Conservation (phyloP, 1,139 yeast genomes). For the Yamadazyma sp. region DNA sequence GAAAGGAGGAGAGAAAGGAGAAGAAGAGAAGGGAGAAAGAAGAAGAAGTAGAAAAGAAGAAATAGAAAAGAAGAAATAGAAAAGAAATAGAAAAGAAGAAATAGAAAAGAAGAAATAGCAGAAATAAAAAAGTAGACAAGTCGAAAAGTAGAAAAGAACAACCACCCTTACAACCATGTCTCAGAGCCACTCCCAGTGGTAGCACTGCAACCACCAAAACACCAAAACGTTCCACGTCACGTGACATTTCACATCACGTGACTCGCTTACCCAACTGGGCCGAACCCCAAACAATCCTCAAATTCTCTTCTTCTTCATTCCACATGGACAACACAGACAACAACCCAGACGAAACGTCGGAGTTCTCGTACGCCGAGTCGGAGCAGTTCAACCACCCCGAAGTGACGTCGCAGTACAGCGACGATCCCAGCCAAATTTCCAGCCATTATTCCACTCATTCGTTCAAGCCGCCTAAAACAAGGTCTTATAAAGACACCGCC, state of each 20-base stretch:
- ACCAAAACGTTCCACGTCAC: too few relatives aligned
- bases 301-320: not conserved
- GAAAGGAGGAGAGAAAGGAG: not conserved
- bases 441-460: not conserved
- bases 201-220: too few relatives aligned
- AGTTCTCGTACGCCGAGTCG: constrained; percentile 12
- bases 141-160: not conserved
- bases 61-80: not conserved
- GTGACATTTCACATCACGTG: too few relatives aligned
- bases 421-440: constrained; percentile 5
- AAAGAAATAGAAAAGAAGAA: not conserved
- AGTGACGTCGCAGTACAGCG: constrained; percentile 8
- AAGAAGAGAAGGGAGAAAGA: not conserved
- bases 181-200: too few relatives aligned
- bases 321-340: not conserved
- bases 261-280: constrained; percentile 8
- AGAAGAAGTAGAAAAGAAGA: not conserved
- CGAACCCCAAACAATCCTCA: not conserved
- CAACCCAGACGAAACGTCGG: constrained; percentile 4
- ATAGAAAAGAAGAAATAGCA: too few relatives aligned
- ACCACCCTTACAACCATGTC: too few relatives aligned
- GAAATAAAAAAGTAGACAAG: too few relatives aligned
- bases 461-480: constrained; percentile 5
- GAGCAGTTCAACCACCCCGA: constrained; percentile 6
- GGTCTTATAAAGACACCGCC: not conserved